Evolutionary conservation across 257 asterid genomes (phyloP), one percentile per base, ranked within the genome.

Genomic region (Capsicum pubescens): DNA sequence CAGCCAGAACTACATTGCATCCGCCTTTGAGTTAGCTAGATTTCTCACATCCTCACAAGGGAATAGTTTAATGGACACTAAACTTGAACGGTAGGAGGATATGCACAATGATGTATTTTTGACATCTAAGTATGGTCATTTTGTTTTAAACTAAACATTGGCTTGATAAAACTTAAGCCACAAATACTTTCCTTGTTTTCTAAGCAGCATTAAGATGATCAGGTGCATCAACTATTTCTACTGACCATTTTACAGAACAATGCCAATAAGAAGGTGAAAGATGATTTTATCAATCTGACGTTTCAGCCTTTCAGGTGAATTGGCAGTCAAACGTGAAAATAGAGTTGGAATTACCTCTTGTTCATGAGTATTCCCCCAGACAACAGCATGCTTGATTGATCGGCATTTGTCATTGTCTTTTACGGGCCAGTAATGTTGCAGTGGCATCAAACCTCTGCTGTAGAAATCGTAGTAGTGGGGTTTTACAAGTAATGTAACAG

Each of bases 401-500:
- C 91, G 88, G 91, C 99, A 96, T 82, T 93, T 92, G 87, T 91
- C 92, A 0, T 80, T 85, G 1, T 88, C 87, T 84, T 88, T 92
- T 71, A 94, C 81, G 0, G 99, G 99, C 99, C 98, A 96, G 88
- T 91, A 96, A 79, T 96, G 99, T 76, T 91, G 85, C 78, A 93
- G 79, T 0, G 99, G 99, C 80, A 90, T 90, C 91, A 96, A 88
- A 77, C 97, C 86, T 90, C 99, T 90, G 10, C 97, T 89, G 91
- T 88, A 96, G 82, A 95, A 96, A 87, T 96, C 99, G 35, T 93
- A 91, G 90, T 91, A 96, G 21, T 59, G 85, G 72, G 98, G 95
- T 80, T 88, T 89, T 63, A 96, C 92, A 7, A 93, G 66, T 9
- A 96, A 83, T 0, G 98, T 82, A 3, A 92, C 88, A 2, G 99